Conservation (phyloP, 2,329 filamentous ascomycete species). For the Magnaporthiopsis rhizophila region DNA sequence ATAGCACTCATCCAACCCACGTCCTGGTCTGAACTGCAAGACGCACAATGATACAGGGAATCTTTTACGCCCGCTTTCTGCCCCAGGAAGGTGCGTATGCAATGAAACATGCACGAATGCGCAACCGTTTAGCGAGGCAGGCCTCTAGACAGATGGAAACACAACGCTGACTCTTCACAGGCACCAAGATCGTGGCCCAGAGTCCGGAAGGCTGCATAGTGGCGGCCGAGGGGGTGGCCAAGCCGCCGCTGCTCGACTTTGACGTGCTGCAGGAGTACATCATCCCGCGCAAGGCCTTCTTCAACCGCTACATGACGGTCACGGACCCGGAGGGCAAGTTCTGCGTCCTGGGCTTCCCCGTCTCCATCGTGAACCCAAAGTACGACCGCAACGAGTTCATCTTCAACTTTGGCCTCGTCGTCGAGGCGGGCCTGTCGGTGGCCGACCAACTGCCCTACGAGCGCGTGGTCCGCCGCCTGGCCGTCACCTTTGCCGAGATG, state of each 20-base stretch:
- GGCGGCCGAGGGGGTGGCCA: constrained; percentile 23
- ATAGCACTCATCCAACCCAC: neutral
- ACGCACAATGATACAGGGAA: constrained; percentile 55
- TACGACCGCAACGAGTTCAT: constrained; percentile 95
- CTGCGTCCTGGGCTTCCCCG: constrained; percentile 77
- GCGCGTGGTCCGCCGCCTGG: constrained; percentile 77
- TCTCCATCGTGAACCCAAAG: constrained; percentile 73
- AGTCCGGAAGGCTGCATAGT: constrained; percentile 57
- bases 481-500: constrained; percentile 76
- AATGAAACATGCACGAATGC: neutral
- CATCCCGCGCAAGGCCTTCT: constrained; percentile 90
- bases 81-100: constrained; percentile 49
- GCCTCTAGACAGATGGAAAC: neutral
- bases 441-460: constrained; percentile 72
- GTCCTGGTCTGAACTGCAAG: neutral
- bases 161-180: constrained; percentile 26
- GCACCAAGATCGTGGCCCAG: constrained; percentile 55
- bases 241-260: constrained; percentile 71
- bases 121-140: neutral
- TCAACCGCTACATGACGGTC: constrained; percentile 80
- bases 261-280: constrained; percentile 83
- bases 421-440: constrained; percentile 26
- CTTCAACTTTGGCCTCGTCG: constrained; percentile 84
- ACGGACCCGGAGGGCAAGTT: constrained; percentile 63
- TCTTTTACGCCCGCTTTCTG: constrained; percentile 64